Evolutionary conservation across 2,329 filamentous ascomycete species (phyloP).

Genomic region (Xylaria sp.): DNA sequence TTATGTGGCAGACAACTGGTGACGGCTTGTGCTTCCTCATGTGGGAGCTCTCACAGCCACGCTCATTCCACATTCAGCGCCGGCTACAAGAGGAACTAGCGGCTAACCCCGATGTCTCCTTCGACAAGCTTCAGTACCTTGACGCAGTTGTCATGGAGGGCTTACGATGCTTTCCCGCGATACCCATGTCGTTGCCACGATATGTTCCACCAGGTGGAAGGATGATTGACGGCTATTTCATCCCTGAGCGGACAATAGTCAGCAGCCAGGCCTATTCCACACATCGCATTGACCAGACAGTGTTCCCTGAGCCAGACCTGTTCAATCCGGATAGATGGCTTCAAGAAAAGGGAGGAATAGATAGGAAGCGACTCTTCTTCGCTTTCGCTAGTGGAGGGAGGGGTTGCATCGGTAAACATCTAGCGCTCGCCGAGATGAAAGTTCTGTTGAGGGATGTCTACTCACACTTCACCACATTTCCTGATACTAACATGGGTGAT

Average conservation of each 20-base stretch:
- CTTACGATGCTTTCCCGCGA: slow-evolving; percentile 66
- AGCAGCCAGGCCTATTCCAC: slow-evolving; percentile 67
- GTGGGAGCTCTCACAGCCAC: slow-evolving; percentile 70
- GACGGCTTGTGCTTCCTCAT: slow-evolving; percentile 73
- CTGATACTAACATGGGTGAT: slow-evolving; percentile 58
- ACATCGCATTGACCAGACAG: slow-evolving; percentile 63
- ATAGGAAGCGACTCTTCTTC: slow-evolving; percentile 67
- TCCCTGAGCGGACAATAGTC: slow-evolving; percentile 61
- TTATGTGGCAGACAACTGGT: no score
- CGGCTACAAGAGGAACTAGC: slow-evolving; percentile 59
- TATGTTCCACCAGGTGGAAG: slow-evolving; percentile 61
- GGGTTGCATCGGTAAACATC: slow-evolving; percentile 69
- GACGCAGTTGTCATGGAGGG: slow-evolving; percentile 69
- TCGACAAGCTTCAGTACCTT: slow-evolving; percentile 62
- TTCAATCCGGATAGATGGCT: slow-evolving; percentile 89
- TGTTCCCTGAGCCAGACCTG: slow-evolving; percentile 78
- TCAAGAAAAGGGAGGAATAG: slow-evolving; percentile 72
- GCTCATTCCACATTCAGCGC: slow-evolving; percentile 57
- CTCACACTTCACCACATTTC: slow-evolving; percentile 59
- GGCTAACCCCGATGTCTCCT: slow-evolving; percentile 44
- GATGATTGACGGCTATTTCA: slow-evolving; percentile 58
- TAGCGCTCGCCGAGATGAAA: slow-evolving; percentile 73
- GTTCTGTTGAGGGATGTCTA: slow-evolving; percentile 67
- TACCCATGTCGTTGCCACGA: slow-evolving; percentile 70
- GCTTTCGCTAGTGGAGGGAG: slow-evolving; percentile 70